Base-by-base conservation (phyloP, 2,329 filamentous ascomycete species). In the Ophiocordyceps camponoti-floridani region DNA sequence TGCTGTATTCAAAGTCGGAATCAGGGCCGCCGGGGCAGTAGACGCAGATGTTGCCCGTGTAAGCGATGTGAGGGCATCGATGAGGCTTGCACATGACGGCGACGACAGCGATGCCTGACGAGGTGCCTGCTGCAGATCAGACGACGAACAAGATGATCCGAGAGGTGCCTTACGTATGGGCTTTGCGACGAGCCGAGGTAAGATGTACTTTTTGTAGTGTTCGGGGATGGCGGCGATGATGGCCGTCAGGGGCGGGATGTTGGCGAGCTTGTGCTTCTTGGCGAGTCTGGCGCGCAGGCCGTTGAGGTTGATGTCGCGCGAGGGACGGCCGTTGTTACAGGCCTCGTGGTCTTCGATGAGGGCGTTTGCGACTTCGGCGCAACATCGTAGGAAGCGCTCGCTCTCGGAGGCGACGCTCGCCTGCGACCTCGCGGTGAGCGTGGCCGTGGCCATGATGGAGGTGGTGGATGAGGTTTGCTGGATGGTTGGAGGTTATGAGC, bases 81-180 rank as follows among this genome's bases (percentile, higher is more conserved):
- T 98, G 91, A 23, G 91, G 91, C 63, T 98, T 98, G 73, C 91
- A 96, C 91, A 98, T 98, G 53, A 98, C 93, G 40, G 93, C 91
- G 42, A 98, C 91, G 9, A 98, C 91, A 2, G 91, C 91, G 54
- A 98, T 98, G 47, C 91, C 91, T 44, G 88, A 95, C 0, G 89
- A 94, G 14, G 89, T 95, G 54, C 86, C 79, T 84, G 51, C n/a
- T 43, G 30, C 37, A 13, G 19, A 47, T 54, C 38, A 53, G 46
- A 19, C n/a, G 4, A 30, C 10, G 10, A 10, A 37, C 11, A 7
- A 12, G 11, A n/a, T 12, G 41, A 26, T 3, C 3, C 18, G 1
- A 9, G 13, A 27, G 4, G 19, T 11, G 5, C 45, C 53, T 42
- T 72, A 82, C 84, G 75, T 48, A 98, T 96, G 2, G 91, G 91